Base-by-base conservation (phyloP, 768 basidiomycete genomes). In the Suillus tomentosus region DNA sequence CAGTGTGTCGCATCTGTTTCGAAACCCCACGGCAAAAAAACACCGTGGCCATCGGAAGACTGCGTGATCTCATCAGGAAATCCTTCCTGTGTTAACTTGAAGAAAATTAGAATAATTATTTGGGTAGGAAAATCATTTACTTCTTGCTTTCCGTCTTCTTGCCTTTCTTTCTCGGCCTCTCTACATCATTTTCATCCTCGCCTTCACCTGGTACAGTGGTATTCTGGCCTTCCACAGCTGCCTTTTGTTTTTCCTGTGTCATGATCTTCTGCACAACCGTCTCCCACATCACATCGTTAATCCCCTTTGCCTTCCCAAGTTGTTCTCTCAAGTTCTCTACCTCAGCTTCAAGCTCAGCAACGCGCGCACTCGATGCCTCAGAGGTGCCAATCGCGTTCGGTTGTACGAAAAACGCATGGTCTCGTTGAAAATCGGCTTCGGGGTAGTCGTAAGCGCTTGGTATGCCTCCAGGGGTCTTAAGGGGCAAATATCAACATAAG, bases 281-380 rank as follows among this genome's bases (percentile, higher is more conserved):
- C 67, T 92, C 90, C 96, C 96, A 97, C 90, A 97, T 96, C 60
- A 84, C 82, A 71, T 97, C 94, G 69, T 97, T 98, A 64, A 97
- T 82, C n/a, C 89, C 86, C 71, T 95, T 94, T 5, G 96, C 96
- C 72, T 87, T 89, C 34, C 86, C 85, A 7, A 98, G 79, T 65
- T 94, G 89, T 54, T 86, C 84, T 54, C 82, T 84, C 63, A 96
- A 75, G 31, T 74, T 77, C 58, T 80, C 81, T 9, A 95, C 83
- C 74, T 97, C 94, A 3, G 79, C 76, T 75, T 95, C 90, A 1
- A 96, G 84, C 68, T 89, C 86, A 17, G 81, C 71, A 13, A 95
- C 82, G 56, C 84, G 85, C 22, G 83, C 77, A 14, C 73, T 77
- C 9, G 60, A 64, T 6, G 74, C 74, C 13, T 73, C 66, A 27